Conservation (phyloP, 345 rosid species). For the sweet orange (Citrus sinensis) region DVS_A1.0 CM039162.1:24044001-24044500, state of each 20-base stretch:
- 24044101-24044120: not conserved
- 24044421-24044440: too few species aligned
- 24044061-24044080: too few species aligned
- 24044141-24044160: not conserved
- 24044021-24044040: not conserved
- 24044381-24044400: not conserved
- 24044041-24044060: not conserved
- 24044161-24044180: not conserved
- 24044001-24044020: not conserved
- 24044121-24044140: not conserved
- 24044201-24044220: not conserved
- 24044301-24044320: not conserved
- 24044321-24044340: not conserved
- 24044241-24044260: not conserved
- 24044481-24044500: too few species aligned
- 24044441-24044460: too few species aligned
- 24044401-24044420: not conserved
- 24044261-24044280: not conserved
- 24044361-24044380: not conserved
- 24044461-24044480: too few species aligned
- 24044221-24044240: not conserved
- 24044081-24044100: too few species aligned
- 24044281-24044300: not conserved
- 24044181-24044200: not conserved
- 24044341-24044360: not conserved